Evolutionary conservation across 345 rosid species (phyloP).

Genomic region (Citrus trifoliata): DNA sequence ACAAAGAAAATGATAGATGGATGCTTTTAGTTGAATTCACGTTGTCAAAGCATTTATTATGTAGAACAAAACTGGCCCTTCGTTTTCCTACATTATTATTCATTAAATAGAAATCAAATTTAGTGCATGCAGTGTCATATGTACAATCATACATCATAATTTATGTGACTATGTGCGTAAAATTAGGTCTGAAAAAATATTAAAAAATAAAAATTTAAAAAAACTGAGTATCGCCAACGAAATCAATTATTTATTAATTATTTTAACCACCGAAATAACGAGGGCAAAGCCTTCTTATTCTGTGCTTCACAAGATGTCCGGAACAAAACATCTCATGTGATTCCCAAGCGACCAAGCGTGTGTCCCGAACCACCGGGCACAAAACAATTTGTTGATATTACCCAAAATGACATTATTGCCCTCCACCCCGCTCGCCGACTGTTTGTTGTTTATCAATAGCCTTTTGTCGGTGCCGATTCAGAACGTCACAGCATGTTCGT

Average conservation of each 20-base stretch:
- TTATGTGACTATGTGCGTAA: too few species aligned
- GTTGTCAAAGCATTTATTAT: too few species aligned
- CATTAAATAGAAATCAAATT: too few species aligned
- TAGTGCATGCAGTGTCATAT: too few species aligned
- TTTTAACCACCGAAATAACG: background rate
- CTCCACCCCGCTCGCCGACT: constrained; percentile 1
- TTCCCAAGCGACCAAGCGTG: background rate
- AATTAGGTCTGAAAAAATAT: too few species aligned
- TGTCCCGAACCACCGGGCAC: background rate
- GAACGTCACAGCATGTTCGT: background rate
- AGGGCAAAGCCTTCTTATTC: background rate
- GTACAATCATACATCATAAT: too few species aligned
- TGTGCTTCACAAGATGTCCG: background rate
- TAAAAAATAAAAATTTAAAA: too few species aligned
- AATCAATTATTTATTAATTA: background rate
- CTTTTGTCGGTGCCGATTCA: constrained; percentile 13
- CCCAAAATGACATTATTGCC: constrained; percentile 3
- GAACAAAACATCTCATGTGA: background rate
- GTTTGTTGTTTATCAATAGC: background rate
- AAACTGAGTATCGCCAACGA: background rate
- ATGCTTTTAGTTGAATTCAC: too few species aligned
- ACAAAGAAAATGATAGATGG: too few species aligned
- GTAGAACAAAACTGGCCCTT: too few species aligned
- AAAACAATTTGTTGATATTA: background rate
- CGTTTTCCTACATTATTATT: too few species aligned